Percentiles rank a stretch among this genome's conserved stretches.
Evolutionary conservation across 2,329 filamentous ascomycete genomes (phyloP).

Genomic region (Zalaria obscura): DNA sequence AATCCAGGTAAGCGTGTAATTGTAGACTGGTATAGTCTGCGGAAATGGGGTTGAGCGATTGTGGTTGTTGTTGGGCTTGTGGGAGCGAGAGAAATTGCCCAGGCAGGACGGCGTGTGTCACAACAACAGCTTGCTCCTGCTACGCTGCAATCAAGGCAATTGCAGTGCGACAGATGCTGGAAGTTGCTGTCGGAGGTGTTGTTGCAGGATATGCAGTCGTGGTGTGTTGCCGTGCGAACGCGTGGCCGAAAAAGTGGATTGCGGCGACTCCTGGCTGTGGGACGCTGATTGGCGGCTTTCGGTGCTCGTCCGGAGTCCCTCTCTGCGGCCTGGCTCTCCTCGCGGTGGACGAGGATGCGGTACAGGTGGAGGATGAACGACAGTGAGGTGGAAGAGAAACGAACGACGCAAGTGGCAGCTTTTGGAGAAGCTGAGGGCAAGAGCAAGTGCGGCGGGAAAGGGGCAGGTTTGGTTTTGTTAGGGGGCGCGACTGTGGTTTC

Average conservation of each 20-base stretch:
- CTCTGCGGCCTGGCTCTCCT: neutral
- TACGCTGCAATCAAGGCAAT: neutral
- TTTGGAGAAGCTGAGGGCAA: neutral
- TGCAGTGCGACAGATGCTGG: neutral
- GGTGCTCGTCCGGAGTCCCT: neutral
- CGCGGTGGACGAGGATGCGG: neutral
- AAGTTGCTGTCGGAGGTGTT: constrained; percentile 7
- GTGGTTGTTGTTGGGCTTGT: constrained; percentile 6
- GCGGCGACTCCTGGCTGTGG: constrained; percentile 7
- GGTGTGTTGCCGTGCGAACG: constrained; percentile 17
- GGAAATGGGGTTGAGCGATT: neutral
- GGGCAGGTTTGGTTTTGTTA: neutral
- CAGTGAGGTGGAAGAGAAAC: neutral
- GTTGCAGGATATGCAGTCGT: constrained; percentile 2
- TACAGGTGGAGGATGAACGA: neutral
- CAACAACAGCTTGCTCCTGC: neutral
- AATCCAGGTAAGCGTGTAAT: neutral
- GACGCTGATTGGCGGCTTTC: constrained; percentile 13
- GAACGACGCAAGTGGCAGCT: neutral
- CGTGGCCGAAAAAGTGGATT: constrained; percentile 8
- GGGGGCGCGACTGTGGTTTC: neutral
- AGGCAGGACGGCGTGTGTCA: neutral
- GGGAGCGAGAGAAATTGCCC: neutral
- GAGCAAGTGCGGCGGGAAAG: neutral
- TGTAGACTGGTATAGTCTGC: neutral